phyloP scores from a whole-genome alignment of 345 rosid genomes.

The Syzygium aromaticum region DNA sequence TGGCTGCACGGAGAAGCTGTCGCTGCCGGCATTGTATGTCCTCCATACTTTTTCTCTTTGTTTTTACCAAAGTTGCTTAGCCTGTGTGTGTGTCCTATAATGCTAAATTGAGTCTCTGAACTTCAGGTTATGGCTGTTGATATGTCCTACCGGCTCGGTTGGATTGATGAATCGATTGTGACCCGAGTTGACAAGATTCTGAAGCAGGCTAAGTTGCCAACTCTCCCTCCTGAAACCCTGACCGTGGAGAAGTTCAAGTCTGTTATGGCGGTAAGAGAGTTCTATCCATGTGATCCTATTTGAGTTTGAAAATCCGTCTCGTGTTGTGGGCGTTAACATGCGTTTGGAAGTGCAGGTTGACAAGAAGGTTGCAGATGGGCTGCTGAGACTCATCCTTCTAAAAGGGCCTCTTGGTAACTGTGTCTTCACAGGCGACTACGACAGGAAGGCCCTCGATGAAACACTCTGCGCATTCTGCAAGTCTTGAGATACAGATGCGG shows the following conservation, averaged over 20 bases:
- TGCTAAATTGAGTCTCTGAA: constrained; percentile 4
- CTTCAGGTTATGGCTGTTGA: constrained; percentile 96
- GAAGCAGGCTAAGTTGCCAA: constrained; percentile 64
- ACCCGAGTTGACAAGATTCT: constrained; percentile 57
- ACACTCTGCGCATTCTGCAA: constrained; percentile 70
- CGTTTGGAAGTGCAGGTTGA: constrained; percentile 48
- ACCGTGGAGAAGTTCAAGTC: constrained; percentile 91
- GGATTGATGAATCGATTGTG: constrained; percentile 86
- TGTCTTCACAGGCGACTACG: constrained; percentile 89
- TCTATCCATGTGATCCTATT: neutral
- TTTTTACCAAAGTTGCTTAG: neutral
- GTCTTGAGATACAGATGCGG: constrained; percentile 18
- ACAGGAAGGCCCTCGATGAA: constrained; percentile 69
- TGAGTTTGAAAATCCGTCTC: neutral
- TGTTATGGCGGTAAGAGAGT: constrained; percentile 79
- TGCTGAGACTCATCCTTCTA: constrained; percentile 84
- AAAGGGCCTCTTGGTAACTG: constrained; percentile 93
- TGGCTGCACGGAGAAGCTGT: constrained; percentile 99
- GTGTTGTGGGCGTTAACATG: neutral
- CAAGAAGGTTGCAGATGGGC: constrained; percentile 97
- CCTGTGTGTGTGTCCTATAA: neutral
- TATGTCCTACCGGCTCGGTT: constrained; percentile 97
- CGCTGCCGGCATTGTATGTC: constrained; percentile 83
- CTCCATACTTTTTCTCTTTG: neutral
- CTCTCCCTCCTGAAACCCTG: constrained; percentile 68